phyloP scores from a whole-genome alignment of 345 rosid species.

The Murraya paniculata region DNA sequence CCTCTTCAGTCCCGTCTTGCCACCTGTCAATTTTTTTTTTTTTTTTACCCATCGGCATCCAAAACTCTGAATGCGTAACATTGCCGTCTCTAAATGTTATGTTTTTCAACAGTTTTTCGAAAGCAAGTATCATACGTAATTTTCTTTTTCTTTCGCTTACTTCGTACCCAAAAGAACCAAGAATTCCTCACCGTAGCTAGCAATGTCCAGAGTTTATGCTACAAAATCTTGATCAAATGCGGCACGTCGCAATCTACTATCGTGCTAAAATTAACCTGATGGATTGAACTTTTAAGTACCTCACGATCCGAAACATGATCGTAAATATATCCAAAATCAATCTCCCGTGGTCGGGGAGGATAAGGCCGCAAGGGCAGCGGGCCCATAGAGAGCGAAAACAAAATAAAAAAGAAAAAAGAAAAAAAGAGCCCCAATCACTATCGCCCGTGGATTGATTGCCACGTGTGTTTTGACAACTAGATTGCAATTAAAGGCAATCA shows the following conservation, averaged over 20 bases:
- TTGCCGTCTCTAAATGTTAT: too few species aligned
- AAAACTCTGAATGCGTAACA: too few species aligned
- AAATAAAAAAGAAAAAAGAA: too few species aligned
- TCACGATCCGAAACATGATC: neutral
- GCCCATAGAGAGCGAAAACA: neutral
- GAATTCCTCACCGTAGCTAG: too few species aligned
- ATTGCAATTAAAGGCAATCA: too few species aligned
- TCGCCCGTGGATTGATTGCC: neutral
- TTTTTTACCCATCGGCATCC: too few species aligned
- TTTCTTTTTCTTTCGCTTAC: too few species aligned
- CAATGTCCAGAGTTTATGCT: too few species aligned
- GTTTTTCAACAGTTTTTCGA: too few species aligned
- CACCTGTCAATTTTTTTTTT: neutral
- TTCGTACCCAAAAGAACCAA: too few species aligned
- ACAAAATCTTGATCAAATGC: neutral
- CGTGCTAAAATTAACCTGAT: neutral
- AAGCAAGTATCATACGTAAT: too few species aligned
- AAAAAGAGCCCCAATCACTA: neutral
- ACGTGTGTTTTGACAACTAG: neutral
- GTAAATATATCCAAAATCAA: neutral
- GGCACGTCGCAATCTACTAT: neutral
- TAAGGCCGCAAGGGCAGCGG: neutral
- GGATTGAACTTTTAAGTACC: neutral
- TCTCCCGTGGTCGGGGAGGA: neutral
- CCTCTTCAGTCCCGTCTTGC: neutral